These are phyloP conservation scores for Jimgerdemannia flammicorona DNA, from an alignment of 192 early-diverging fungal species.

Conservation along the genomic window DNA sequence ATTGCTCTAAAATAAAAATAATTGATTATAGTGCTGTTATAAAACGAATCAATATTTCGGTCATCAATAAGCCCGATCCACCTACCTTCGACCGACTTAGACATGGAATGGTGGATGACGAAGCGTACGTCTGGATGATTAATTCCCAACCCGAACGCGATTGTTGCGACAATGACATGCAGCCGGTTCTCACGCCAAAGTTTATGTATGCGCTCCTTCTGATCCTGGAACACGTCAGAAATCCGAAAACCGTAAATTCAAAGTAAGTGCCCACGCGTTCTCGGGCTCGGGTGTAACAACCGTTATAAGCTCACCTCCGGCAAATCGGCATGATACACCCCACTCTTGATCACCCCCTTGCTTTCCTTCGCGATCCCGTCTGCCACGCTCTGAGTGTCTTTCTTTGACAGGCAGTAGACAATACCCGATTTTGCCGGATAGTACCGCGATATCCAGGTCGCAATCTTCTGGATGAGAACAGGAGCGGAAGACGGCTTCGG, in stretches of 20 bases:
- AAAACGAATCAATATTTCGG: not conserved
- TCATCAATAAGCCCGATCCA: not conserved
- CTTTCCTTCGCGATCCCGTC: constrained; percentile 43
- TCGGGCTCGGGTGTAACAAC: too few relatives aligned
- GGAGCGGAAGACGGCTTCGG: constrained; percentile 34
- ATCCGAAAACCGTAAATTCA: not conserved
- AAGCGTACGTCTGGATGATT: constrained; percentile 71
- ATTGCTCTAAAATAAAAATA: too few relatives aligned
- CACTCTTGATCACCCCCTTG: constrained; percentile 40
- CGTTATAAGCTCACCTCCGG: constrained; percentile 27
- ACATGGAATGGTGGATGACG: constrained; percentile 68
- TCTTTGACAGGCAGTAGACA: constrained; percentile 64
- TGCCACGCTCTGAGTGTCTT: constrained; percentile 55
- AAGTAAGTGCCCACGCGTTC: not conserved
- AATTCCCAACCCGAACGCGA: constrained; percentile 75
- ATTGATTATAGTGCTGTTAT: too few relatives aligned
- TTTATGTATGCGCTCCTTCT: constrained; percentile 71
- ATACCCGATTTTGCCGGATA: constrained; percentile 55
- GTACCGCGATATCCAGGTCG: constrained; percentile 50
- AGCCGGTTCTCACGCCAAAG: constrained; percentile 75
- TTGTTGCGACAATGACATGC: constrained; percentile 68
- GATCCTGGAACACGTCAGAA: constrained; percentile 59
- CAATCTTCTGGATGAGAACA: constrained; percentile 43
- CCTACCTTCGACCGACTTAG: constrained; percentile 60
- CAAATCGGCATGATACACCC: constrained; percentile 65